Evolutionary conservation across 768 basidiomycete genomes (phyloP), one percentile per base, ranked within the genome.

Genomic region (Lentinula detonsa): DNA sequence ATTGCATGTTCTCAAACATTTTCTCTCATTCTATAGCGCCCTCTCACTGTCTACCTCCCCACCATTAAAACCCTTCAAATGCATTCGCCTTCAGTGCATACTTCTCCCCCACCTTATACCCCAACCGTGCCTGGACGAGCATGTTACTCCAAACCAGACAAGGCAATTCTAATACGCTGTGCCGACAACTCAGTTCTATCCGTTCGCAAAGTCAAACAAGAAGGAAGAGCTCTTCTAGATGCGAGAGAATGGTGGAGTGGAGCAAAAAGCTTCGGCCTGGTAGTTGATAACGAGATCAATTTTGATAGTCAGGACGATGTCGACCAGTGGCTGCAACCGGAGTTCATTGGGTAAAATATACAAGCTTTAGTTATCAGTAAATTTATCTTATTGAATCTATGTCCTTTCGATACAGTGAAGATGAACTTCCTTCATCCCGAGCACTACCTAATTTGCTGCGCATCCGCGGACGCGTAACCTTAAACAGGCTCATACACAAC

Each of bases 201-300:
- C 53, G 83, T 91, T 1, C 73, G 74, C 2, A 72, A 73, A 62
- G 73, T 94, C 16, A 85, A 88, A 67, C 83, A 85, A 62, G 85
- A 87, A 64, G 83, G 84, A 58, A 81, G 81, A 64, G 72, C 76
- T 28, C 70, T 81, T 65, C 63, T 91, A 62, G 68, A 67, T 13
- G 86, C 85, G 2, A 80, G 75, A 62, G 86, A 87, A 55, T 94
- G 90, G 86, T 93, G 90, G 90, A 91, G 90, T 69, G 91, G 92
- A 2, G 73, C 85, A 11, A 71, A 69, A 23, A 68, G 75, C 9
- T 59, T 72, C 54, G 71, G 72, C 5, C 64, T 68, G 66, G 70
- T 65, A 16, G 6, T 35, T 2, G 33, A 55, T 46, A 50, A 54
- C 34, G 58, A 63, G 43, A 50, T 63, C 23, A 43, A 28, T 34